Conservation (phyloP, 257 asterid species). For the Linderniella brevidens region DNA sequence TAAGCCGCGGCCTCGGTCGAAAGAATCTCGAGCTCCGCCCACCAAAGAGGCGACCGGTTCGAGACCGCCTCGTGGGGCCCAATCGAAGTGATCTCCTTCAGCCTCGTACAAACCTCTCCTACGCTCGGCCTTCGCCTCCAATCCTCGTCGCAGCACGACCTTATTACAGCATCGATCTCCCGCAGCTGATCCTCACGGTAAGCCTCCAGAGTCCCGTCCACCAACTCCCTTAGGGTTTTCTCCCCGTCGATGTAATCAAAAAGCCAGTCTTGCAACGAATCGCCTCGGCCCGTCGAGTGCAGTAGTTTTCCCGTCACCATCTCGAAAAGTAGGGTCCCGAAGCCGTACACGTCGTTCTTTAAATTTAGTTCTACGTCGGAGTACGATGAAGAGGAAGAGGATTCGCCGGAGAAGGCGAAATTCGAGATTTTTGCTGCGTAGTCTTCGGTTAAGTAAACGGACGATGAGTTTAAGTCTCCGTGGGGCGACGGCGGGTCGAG, state of each 20-base stretch:
- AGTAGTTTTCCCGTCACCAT: slow-evolving; percentile 70
- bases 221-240: slow-evolving; percentile 31
- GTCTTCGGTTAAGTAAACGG: slow-evolving; percentile 61
- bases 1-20: slow-evolving; percentile 27
- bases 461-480: slow-evolving; percentile 50
- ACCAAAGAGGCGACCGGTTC: slow-evolving; percentile 80
- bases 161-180: slow-evolving; percentile 37
- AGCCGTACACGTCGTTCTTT: slow-evolving; percentile 51
- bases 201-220: slow-evolving; percentile 46
- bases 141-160: slow-evolving; percentile 31
- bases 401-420: slow-evolving; percentile 33
- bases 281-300: slow-evolving; percentile 35
- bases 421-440: slow-evolving; percentile 78
- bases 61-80: slow-evolving; percentile 69
- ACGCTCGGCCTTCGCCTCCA: slow-evolving; percentile 31
- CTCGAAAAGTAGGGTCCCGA: slow-evolving; percentile 57
- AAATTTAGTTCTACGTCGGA: slow-evolving; percentile 23
- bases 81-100: slow-evolving; percentile 55
- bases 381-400: slow-evolving; percentile 5
- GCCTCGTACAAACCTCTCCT: slow-evolving; percentile 30
- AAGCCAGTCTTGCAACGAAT: slow-evolving; percentile 47
- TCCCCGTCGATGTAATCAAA: slow-evolving; percentile 46
- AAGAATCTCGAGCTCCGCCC: slow-evolving; percentile 92
- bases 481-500: slow-evolving; percentile 41
- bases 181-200: slow-evolving; percentile 39